Percentiles rank a stretch among this genome's conserved stretches.
These are phyloP conservation scores for Fusarium foetens DNA, from an alignment of 2,329 filamentous ascomycete species.

Conservation along the genomic window DNA sequence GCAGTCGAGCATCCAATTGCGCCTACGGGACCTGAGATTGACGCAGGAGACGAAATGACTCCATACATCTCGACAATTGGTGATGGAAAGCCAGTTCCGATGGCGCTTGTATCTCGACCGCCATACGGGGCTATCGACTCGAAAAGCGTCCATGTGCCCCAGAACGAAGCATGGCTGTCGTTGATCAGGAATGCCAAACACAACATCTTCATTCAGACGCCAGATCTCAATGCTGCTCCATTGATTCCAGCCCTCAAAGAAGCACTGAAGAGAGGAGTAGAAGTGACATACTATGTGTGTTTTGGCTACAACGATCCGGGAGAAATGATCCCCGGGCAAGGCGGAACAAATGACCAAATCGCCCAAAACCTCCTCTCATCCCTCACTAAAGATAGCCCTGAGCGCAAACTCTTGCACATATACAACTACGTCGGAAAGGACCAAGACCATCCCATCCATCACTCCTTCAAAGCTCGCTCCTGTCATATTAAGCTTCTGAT, in stretches of 20 bases:
- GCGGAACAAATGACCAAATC: slow-evolving; percentile 79
- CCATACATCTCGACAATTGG: slow-evolving; percentile 64
- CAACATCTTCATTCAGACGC: slow-evolving; percentile 80
- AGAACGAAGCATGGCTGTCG: slow-evolving; percentile 80
- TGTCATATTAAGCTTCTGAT: slow-evolving; percentile 85
- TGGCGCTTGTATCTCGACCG: slow-evolving; percentile 75
- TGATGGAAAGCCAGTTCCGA: slow-evolving; percentile 67
- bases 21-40: slow-evolving; percentile 64
- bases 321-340: slow-evolving; percentile 79
- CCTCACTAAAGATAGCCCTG: slow-evolving; percentile 58
- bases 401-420: slow-evolving; percentile 60
- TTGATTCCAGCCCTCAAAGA: slow-evolving; percentile 70
- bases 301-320: slow-evolving; percentile 84
- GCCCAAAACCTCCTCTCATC: slow-evolving; percentile 67
- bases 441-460: slow-evolving; percentile 73
- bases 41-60: slow-evolving; percentile 67
- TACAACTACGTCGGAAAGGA: slow-evolving; percentile 81
- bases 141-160: slow-evolving; percentile 70
- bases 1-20: slow-evolving; percentile 62
- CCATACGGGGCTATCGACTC: slow-evolving; percentile 74
- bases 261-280: slow-evolving; percentile 73
- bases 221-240: slow-evolving; percentile 78
- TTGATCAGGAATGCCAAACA: slow-evolving; percentile 71
- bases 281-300: slow-evolving; percentile 77
- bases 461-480: slow-evolving; percentile 70